phyloP scores from a whole-genome alignment of 768 basidiomycete species.

The Kwoniella dendrophila region DNA sequence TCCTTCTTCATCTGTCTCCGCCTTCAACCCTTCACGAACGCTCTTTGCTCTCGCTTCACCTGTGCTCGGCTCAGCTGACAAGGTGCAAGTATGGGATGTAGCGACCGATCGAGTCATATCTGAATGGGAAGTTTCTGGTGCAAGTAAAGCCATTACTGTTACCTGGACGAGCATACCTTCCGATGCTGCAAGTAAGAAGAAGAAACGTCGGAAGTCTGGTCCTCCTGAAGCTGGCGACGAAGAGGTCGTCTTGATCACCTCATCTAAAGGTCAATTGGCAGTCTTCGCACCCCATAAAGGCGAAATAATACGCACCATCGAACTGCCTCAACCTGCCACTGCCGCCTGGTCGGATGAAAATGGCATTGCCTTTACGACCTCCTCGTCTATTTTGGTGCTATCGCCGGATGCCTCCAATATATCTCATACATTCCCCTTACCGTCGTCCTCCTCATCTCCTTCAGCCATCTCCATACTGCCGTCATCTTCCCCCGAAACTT shows the following conservation, averaged over 20 bases:
- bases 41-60: constrained; percentile 47
- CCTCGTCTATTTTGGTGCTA: constrained; percentile 30
- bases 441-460: constrained; percentile 24
- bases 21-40: constrained; percentile 48
- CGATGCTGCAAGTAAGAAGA: constrained; percentile 29
- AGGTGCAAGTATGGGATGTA: constrained; percentile 52
- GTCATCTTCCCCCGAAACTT: constrained; percentile 25
- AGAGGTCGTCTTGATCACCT: constrained; percentile 42
- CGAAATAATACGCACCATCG: constrained; percentile 31
- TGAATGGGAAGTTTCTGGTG: constrained; percentile 51
- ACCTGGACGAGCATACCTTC: constrained; percentile 31
- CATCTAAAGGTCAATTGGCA: constrained; percentile 30
- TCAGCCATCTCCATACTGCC: constrained; percentile 37
- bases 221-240: constrained; percentile 26
- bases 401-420: constrained; percentile 25
- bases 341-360: constrained; percentile 35
- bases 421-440: constrained; percentile 34
- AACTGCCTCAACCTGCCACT: constrained; percentile 29
- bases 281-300: constrained; percentile 34
- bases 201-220: constrained; percentile 29
- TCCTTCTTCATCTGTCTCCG: constrained; percentile 44
- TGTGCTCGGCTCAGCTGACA: constrained; percentile 52
- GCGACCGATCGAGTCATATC: constrained; percentile 38
- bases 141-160: constrained; percentile 39
- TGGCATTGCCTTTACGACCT: constrained; percentile 31